phyloP scores from a whole-genome alignment of 192 early-diverging fungal genomes.

The Coemansia sp. region DNA sequence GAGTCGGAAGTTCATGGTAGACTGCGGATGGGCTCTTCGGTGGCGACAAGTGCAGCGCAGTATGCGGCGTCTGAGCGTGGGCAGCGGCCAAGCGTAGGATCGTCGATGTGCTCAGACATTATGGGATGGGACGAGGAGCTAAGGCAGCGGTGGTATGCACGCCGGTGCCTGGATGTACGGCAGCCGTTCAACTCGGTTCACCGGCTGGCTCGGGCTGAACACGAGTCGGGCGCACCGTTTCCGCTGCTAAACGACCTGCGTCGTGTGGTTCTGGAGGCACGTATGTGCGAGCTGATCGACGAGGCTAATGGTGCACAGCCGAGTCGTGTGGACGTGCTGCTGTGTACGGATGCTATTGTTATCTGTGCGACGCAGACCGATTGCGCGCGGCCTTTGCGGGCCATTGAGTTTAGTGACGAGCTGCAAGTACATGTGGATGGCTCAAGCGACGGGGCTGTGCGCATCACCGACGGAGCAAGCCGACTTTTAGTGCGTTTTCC shows the following conservation, averaged over 20 bases:
- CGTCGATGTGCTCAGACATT: slow-evolving; percentile 7
- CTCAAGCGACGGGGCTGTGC: slow-evolving; percentile 5
- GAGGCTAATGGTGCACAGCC: neutral
- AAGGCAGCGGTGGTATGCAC: slow-evolving; percentile 46
- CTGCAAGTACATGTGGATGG: slow-evolving; percentile 21
- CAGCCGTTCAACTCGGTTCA: slow-evolving; percentile 47
- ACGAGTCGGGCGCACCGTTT: slow-evolving; percentile 19
- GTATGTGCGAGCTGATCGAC: neutral
- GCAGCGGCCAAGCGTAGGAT: slow-evolving; percentile 16
- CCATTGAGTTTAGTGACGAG: slow-evolving; percentile 32
- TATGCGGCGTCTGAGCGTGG: neutral
- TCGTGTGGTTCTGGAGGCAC: slow-evolving; percentile 28
- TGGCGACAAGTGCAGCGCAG: neutral
- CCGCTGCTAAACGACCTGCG: slow-evolving; percentile 48
- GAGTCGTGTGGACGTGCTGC: slow-evolving; percentile 18
- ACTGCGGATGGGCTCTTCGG: neutral
- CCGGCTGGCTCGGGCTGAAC: slow-evolving; percentile 39
- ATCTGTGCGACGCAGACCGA: slow-evolving; percentile 10
- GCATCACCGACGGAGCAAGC: slow-evolving; percentile 9
- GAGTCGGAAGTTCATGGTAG: neutral
- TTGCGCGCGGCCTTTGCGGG: slow-evolving; percentile 22
- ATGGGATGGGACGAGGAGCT: slow-evolving; percentile 38
- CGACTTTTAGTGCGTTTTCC: slow-evolving; percentile 13
- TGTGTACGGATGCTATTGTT: slow-evolving; percentile 42
- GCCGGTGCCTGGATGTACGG: slow-evolving; percentile 33